Evolutionary conservation across 129 eudicot genomes (phyloP), one percentile per base, ranked within the genome.

Genomic region (Artemisia tridentata): DNA sequence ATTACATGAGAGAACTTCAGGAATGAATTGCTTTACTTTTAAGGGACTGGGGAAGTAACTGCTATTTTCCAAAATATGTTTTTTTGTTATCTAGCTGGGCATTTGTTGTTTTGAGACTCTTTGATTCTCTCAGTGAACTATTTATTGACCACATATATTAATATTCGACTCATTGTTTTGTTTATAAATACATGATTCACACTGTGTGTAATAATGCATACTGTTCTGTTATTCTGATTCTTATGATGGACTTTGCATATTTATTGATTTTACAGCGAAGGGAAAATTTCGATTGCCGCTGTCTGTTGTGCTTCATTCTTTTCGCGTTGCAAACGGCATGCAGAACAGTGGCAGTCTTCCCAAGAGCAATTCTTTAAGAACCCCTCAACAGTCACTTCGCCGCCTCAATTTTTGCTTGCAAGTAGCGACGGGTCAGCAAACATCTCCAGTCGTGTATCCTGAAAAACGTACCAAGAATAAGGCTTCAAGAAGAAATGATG

Each of bases 401-500:
- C 96, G 92, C 69, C 78, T 87, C 71, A 89, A 87, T 45, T 80
- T 90, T 53, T 93, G 96, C 72, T 89, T 95, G 69, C 97, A 85
- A 80, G 74, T 87, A 55, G 59, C 98, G 63, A 85, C 92, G 9
- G 92, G 95, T 64, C 98, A 93, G 54, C 97, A 93, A 76, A 81
- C 92, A 9, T 93, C 97, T 60, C 97, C 98, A 10, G 78, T 85
- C 60, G 98, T 93, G 49, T 93, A 87, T 73, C 98, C 98, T 0
- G 98, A 93, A 67, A 93, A 93, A 68, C 97, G 97, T 67, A 75
- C 88, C 54, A 89, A 84, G 71, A 91, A 78, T 62, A 93, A 77
- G 80, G 78, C 75, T 34, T 80, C 88, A 49, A 79, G 70, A 58
- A 75, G 77, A 66, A 84, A 65, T 19, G 86, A 83, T 25, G 49